phyloP scores from a whole-genome alignment of 2,329 filamentous ascomycete species.

The Penicillium rolfsii region DNA sequence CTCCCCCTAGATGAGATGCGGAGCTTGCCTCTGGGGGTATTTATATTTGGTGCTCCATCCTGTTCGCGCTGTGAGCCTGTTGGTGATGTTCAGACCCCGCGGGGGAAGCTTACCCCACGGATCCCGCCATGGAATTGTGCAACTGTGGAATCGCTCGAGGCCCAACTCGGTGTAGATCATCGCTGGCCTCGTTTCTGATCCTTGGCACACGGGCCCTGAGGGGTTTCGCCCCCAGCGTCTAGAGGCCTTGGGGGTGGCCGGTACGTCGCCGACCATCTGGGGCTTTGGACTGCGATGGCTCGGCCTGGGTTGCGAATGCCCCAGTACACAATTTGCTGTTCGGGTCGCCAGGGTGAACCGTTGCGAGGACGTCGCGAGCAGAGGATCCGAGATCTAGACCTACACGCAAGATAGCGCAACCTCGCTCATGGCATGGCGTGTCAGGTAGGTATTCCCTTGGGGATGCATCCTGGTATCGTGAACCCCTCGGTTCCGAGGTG shows the following conservation, averaged over 20 bases:
- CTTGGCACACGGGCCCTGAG: not conserved
- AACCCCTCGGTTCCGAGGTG: not conserved
- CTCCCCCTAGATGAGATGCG: not conserved
- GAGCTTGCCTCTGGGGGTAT: not conserved
- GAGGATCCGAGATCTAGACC: slow-evolving; percentile 1
- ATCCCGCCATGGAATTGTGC: not conserved
- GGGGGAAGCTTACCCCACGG: slow-evolving; percentile 4
- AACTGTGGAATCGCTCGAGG: not conserved
- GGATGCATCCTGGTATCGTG: no score
- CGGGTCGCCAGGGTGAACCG: not conserved
- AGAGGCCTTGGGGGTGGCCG: not conserved
- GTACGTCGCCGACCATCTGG: not conserved
- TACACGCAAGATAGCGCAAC: not conserved
- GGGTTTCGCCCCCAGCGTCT: not conserved
- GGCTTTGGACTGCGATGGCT: not conserved
- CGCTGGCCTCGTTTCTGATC: slow-evolving; percentile 1
- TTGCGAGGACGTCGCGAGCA: not conserved
- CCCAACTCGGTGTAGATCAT: slow-evolving; percentile 1
- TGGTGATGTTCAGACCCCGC: not conserved
- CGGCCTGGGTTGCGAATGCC: not conserved
- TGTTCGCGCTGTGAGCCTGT: not conserved
- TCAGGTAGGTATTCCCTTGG: not conserved
- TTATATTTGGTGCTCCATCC: not conserved
- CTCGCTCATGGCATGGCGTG: not conserved
- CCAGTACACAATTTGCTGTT: not conserved